Evolutionary conservation across 2,329 filamentous ascomycete genomes (phyloP), one percentile per base, ranked within the genome.

Genomic region (Aspergillus ochraceus): DNA sequence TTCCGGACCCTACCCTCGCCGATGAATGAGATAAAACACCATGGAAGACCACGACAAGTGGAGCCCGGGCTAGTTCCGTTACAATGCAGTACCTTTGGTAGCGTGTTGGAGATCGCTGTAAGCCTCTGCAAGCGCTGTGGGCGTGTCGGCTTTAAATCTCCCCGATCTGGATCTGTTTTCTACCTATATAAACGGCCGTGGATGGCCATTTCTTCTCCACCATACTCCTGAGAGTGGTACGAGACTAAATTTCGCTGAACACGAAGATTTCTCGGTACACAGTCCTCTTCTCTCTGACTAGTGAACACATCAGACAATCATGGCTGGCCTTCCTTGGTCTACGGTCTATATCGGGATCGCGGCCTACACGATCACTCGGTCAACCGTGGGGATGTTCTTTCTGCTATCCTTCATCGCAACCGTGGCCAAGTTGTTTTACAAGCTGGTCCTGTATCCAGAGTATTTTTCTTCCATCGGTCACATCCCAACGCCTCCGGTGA

Each of bases 401-500:
- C 12, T 55, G 10, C 8, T 55, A 20, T 59, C 59, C 8, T 36
- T 53, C 32, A 9, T 56, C 8, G 53, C 50, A 5, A 10, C 54
- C 12, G 12, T 61, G 19, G 46, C 57, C n/a, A 61, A 55, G 29
- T 6, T 61, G 8, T 20, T 59, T 20, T 59, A 56, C 30, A 53
- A 49, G 12, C 5, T 53, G 49, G 52, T 30, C 24, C 19, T 61
- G 24, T 61, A 61, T 19, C 59, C 56, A 2, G 49, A 50, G 11
- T 61, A 55, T 45, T 59, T 61, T 45, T 55, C 56, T 3, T 53
- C 59, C 4, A 22, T 61, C 10, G 59, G 53, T 14, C 45, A 59
- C 10, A 55, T 61, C 6, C 59, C 59, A 8, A 36, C 59, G 4
- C 59, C 52, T 11, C 3, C 52, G 30, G 52, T 56, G 51, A 60